Evolutionary conservation across 768 basidiomycete species (phyloP), one percentile per base, ranked within the genome.

Genomic region (Tricholoma terreum): DNA sequence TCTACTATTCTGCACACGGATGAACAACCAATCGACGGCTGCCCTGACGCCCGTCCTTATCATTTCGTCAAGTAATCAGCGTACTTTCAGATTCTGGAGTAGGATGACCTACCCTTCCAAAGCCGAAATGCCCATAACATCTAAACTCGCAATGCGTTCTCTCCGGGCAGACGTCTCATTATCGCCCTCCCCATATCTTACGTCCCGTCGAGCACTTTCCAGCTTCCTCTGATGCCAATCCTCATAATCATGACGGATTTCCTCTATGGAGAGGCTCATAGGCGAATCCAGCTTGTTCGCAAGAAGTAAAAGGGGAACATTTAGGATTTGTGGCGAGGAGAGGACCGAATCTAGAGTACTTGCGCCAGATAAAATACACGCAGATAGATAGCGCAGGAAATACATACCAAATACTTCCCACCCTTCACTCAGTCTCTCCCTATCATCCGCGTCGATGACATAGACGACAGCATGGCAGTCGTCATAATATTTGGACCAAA

Each of bases 381-480:
- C 1, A 4, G 33, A 31, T 55, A 55, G 24, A 52, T 45, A 54
- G 38, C 34, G 24, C 51, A 55, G 17, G 45, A 38, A 36, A 51
- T 21, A 72, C 90, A 56, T 71, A 97, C 96, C 94, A 64, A 99
- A 98, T 7, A 94, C 95, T 61, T 93, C 90, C 96, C 96, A 98
- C 14, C 93, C 92, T 77, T 98, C 97, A 49, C 86, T 83, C 24
- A 98, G 77, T 36, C 96, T 77, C 65, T 92, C 93, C 33, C 86
- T 76, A 76, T 99, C 96, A 61, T 89, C 84, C 8, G 94, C 93
- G 70, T 99, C 97, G 52, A 99, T 85, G 52, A 98, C 90, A 65
- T 92, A 99, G 38, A 90, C 93, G 45, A 98, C 92, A 7, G 95
- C 96, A 70, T 99, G 96, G 61, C 94, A 97, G 69, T 98, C 94